These are phyloP conservation scores for Ceratobasidium sp. DNA, from an alignment of 1,284 basidiomycete genomes.

Conservation along the genomic window DNA sequence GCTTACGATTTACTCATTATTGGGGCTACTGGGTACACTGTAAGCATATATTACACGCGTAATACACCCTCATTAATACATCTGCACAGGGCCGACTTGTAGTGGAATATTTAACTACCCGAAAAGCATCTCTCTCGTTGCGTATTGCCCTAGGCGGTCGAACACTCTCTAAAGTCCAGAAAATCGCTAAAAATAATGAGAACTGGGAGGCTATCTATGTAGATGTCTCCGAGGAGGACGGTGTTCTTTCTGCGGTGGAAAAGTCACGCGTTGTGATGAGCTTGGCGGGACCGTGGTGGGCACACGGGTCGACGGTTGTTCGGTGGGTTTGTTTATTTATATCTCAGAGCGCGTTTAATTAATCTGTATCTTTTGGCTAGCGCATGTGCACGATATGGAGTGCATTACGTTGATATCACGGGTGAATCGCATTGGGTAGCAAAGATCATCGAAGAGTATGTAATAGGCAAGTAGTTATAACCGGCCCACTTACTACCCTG, in stretches of 20 bases:
- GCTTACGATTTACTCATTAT: conserved; percentile 44
- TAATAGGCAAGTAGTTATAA: conserved; percentile 28
- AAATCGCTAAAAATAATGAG: not conserved
- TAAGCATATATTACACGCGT: not conserved
- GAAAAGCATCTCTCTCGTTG: not conserved
- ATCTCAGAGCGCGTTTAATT: not conserved
- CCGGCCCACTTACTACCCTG: too few species aligned
- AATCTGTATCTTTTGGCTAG: conserved; percentile 53
- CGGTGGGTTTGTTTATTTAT: conserved; percentile 13
- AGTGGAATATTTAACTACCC: conserved; percentile 40
- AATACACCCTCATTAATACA: not conserved
- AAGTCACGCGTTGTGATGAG: conserved; percentile 46
- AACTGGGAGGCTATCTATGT: conserved; percentile 29
- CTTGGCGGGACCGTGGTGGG: conserved; percentile 48
- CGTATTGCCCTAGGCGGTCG: conserved; percentile 46
- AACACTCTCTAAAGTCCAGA: conserved; percentile 40
- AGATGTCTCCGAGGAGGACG: conserved; percentile 40
- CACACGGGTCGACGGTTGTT: conserved; percentile 45
- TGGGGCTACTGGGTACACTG: conserved; percentile 49
- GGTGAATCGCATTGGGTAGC: conserved; percentile 68
- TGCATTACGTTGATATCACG: conserved; percentile 75
- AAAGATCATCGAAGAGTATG: conserved; percentile 65
- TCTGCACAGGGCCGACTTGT: conserved; percentile 44
- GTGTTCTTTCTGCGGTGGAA: conserved; percentile 39
- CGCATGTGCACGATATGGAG: conserved; percentile 66